A percentile compares a stretch with the other conserved stretches of the same genome.
Conservation (phyloP, 2,329 filamentous ascomycete species). For the Chrysoporthe deuterocubensis region DNA sequence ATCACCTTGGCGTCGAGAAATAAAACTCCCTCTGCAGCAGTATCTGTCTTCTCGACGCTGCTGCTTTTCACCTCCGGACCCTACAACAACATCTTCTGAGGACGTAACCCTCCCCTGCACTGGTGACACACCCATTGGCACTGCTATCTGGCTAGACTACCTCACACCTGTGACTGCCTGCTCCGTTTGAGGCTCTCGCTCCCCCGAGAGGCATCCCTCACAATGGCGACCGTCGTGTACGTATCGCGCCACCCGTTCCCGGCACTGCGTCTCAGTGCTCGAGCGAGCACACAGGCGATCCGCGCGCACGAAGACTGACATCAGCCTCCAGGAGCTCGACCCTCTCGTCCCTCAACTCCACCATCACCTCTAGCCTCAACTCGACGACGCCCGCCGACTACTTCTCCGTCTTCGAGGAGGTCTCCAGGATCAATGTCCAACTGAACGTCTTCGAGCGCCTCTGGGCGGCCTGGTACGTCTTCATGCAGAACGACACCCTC, state of each 20-base stretch:
- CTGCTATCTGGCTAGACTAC: not conserved
- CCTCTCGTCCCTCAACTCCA: slow-evolving; percentile 51
- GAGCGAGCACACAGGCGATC: not conserved
- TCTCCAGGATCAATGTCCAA: slow-evolving; percentile 76
- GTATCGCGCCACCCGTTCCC: slow-evolving; percentile 7
- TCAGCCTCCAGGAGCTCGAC: slow-evolving; percentile 27
- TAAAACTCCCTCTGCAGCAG: not conserved
- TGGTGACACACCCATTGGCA: too few relatives aligned
- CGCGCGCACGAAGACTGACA: slow-evolving; percentile 6
- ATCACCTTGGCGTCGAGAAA: not conserved
- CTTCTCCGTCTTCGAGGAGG: slow-evolving; percentile 63
- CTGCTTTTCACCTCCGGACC: not conserved
- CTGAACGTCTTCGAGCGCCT: slow-evolving; percentile 86
- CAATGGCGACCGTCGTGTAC: slow-evolving; percentile 29
- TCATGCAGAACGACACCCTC: slow-evolving; percentile 96
- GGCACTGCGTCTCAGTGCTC: not conserved
- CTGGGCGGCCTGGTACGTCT: slow-evolving; percentile 96
- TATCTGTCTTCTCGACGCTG: not conserved
- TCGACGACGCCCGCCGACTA: slow-evolving; percentile 51
- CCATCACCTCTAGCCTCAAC: slow-evolving; percentile 50
- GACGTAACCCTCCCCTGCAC: not conserved
- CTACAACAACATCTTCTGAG: not conserved
- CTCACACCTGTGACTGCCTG: not conserved
- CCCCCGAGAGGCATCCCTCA: slow-evolving; percentile 13
- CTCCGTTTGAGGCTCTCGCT: not conserved